Evolutionary conservation across 192 early-diverging fungal genomes (phyloP).

Genomic region (Backusella tuberculispora): DNA sequence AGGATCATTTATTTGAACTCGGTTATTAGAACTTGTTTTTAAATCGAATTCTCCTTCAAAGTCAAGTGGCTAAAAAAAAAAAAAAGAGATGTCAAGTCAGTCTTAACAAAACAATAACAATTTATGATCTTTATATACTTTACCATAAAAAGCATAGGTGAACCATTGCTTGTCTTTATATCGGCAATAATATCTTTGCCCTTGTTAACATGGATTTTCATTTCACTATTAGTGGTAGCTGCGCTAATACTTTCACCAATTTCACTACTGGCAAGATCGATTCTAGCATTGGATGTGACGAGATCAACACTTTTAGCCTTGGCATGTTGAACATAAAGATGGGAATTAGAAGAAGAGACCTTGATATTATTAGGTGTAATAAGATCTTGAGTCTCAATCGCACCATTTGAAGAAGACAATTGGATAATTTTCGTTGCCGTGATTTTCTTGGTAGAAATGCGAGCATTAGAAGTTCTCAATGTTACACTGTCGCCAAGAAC

Average conservation of each 20-base stretch:
- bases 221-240: not conserved
- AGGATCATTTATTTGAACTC: not conserved
- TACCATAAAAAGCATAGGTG: not conserved
- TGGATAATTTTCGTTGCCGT: not conserved
- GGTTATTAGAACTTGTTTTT: not conserved
- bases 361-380: not conserved
- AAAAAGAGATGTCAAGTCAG: not conserved
- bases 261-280: not conserved
- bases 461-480: not conserved
- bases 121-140: not conserved
- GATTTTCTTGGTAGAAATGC: not conserved
- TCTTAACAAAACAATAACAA: too few species aligned
- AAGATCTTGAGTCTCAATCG: not conserved
- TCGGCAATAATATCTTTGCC: not conserved
- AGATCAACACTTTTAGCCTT: not conserved
- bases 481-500: not conserved
- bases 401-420: not conserved
- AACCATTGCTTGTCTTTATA: not conserved
- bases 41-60: constrained; percentile 3
- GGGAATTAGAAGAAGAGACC: not conserved
- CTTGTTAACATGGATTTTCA: not conserved
- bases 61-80: not conserved
- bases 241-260: not conserved
- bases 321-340: not conserved
- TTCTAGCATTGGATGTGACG: not conserved